Base-by-base conservation (phyloP, 352 stramenopile species). In the Globisporangium sylvaticum region DNA sequence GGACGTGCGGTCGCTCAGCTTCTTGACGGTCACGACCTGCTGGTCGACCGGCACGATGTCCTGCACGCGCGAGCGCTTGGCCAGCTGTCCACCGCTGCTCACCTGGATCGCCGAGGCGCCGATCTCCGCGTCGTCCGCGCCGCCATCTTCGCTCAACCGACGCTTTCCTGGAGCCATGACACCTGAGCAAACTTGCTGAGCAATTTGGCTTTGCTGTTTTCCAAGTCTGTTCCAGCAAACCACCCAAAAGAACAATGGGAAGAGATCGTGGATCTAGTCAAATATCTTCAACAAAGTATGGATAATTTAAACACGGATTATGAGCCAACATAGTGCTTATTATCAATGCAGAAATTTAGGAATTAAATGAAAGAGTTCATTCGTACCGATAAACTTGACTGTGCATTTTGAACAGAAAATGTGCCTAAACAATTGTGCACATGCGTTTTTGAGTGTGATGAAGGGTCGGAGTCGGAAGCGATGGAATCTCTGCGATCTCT, bases 11-110 rank as follows among this genome's bases (percentile, higher is more conserved):
- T 84, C 83, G 37, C 69, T 76, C 58, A 88, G 65, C 18, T 65
- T 71, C 72, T 79, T 87, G 54, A 81, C 59, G 27, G 74, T 76
- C 70, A 92, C 74, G 24, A 92, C 83, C 46, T 81, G 68, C 52
- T 69, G 59, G 62, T 89, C 84, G n/a, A 89, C 84, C 1, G 83
- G 77, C 42, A 94, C 83, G 62, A 94, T 90, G 24, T 91, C 83
- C 56, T 77, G 78, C 42, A 92, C 75, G 44, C 84, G 82, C 58
- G 81, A 84, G 32, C 80, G 80, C 78, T 94, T 94, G 48, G 70
- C 68, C 25, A 91, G 66, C 56, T 84, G 81, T n/a, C 42, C 69
- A 20, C 32, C 70, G 22, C 42, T 62, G 14, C 50, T n/a, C 14
- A 58, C 24, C 46, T 71, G 78, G 60, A 88, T 67, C 44, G 73